These are phyloP conservation scores for Blakeslea trispora DNA, from an alignment of 371 early-diverging fungal genomes.

Conservation along the genomic window DNA sequence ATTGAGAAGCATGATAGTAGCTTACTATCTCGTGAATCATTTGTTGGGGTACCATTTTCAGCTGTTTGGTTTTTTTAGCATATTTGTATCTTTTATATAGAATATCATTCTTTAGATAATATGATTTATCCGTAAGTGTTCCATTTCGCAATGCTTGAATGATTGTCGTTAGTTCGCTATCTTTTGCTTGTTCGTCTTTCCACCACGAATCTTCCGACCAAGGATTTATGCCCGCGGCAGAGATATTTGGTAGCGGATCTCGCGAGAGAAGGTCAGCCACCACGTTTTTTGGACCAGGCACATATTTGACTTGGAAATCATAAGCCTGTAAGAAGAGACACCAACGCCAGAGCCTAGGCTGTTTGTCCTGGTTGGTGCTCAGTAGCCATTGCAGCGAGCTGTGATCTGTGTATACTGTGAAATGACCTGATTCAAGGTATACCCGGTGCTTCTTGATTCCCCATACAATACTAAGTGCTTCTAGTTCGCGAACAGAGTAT, in stretches of 20 bases:
- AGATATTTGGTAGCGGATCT: constrained; percentile 1
- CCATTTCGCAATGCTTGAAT: background rate
- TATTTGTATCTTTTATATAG: too few species aligned
- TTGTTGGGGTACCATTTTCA: too few species aligned
- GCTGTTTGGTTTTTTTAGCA: too few species aligned
- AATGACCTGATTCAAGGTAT: constrained; percentile 14
- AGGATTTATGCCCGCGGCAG: background rate
- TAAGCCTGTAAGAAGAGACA: constrained; percentile 6
- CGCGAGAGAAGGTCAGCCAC: background rate
- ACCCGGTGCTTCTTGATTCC: constrained; percentile 9
- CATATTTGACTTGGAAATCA: constrained; percentile 7
- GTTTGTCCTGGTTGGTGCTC: background rate
- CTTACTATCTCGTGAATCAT: too few species aligned
- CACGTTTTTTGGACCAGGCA: background rate
- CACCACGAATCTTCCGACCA: background rate
- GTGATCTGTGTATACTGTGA: constrained; percentile 26
- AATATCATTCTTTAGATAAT: too few species aligned
- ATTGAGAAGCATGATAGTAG: too few species aligned
- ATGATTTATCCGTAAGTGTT: background rate
- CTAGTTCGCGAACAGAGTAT: constrained; percentile 9
- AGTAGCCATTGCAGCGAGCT: constrained; percentile 11
- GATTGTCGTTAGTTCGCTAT: background rate
- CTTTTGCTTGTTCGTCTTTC: background rate
- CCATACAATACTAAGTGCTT: constrained; percentile 14
- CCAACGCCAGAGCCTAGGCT: constrained; percentile 12